Evolutionary conservation across 768 basidiomycete genomes (phyloP), one percentile per base, ranked within the genome.

Genomic region (Lenzites betulinus): DNA sequence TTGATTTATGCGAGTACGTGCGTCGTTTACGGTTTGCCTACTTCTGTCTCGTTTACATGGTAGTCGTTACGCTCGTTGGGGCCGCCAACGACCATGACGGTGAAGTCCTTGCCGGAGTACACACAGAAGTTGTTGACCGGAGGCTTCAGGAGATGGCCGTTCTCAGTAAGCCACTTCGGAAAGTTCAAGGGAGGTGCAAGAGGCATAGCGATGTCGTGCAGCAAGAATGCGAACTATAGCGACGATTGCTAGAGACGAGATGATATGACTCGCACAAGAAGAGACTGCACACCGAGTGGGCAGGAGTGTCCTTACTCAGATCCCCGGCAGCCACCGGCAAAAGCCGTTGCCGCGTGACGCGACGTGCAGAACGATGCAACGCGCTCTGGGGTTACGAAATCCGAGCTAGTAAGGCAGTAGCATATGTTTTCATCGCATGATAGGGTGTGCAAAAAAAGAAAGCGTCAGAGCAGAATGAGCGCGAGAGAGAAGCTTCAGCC

Each of bases 71-170:
- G 79, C 71, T 93, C 87, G 71, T 99, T 99, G 0, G 96, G 96
- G 0, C 96, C 97, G 9, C 97, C 95, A 23, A 98, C 87, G 7
- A 83, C 92, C 96, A 99, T 98, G n/a, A 96, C 87, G 43, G 92
- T 83, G 69, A 90, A 96, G 71, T 98, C 95, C 26, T 80, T 79
- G 38, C 92, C 93, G 52, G 84, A 81, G 73, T 90, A 93, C 57
- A 93, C 70, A 70, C 92, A 92, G 63, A 85, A 95, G 73, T 95
- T 93, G 79, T 94, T 95, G 47, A 99, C 93, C 0, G 96, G 95
- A 2, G 96, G 96, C 71, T 89, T 81, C 28, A 98, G 81, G 2
- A 89, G 79, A 64, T 95, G 83, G 22, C 76, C 75, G 66, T 98
- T 98, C 68, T 93, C 85, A 3, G 77, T 76, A 44, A 99, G 81